A percentile compares a stretch with the other conserved stretches of the same genome.
Evolutionary conservation across 2,329 filamentous ascomycete species (phyloP).

Genomic region (Magnaporthiopsis incrustans): DNA sequence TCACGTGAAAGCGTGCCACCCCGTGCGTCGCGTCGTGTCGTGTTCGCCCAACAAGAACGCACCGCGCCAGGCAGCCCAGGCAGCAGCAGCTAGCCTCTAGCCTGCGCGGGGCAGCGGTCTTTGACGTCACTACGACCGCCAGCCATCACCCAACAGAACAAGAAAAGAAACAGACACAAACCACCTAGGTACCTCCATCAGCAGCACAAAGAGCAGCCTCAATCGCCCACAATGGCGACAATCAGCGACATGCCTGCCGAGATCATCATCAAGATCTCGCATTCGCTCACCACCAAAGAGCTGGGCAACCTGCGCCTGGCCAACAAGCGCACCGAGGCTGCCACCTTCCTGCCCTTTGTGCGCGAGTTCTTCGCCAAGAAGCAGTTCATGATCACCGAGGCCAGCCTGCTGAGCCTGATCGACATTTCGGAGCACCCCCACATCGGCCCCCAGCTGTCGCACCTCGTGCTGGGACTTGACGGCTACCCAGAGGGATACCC

Average conservation of each 20-base stretch:
- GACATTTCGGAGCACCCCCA: slow-evolving; percentile 40
- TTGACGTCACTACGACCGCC: too few relatives aligned
- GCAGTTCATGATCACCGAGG: slow-evolving; percentile 55
- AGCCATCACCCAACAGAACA: too few relatives aligned
- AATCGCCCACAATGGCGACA: neutral
- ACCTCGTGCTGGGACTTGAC: slow-evolving; percentile 43
- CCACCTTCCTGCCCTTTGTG: slow-evolving; percentile 47
- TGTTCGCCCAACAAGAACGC: too few relatives aligned
- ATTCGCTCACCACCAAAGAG: slow-evolving; percentile 45
- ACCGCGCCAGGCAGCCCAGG: too few relatives aligned
- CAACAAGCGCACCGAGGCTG: slow-evolving; percentile 45
- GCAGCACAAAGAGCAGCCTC: too few relatives aligned
- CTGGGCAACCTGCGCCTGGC: slow-evolving; percentile 45
- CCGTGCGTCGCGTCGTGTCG: too few relatives aligned
- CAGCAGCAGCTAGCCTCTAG: too few relatives aligned
- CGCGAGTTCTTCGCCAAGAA: slow-evolving; percentile 57
- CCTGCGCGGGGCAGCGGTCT: too few relatives aligned
- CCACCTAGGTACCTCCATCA: too few relatives aligned
- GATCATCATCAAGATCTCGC: slow-evolving; percentile 47
- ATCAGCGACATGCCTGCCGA: slow-evolving; percentile 41
- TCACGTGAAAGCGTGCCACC: too few relatives aligned
- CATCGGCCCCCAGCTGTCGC: slow-evolving; percentile 29
- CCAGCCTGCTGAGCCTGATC: slow-evolving; percentile 46
- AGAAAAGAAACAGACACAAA: too few relatives aligned
- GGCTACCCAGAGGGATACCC: slow-evolving; percentile 10